phyloP scores from a whole-genome alignment of 768 basidiomycete genomes.

The Gautieria morchelliformis region DNA sequence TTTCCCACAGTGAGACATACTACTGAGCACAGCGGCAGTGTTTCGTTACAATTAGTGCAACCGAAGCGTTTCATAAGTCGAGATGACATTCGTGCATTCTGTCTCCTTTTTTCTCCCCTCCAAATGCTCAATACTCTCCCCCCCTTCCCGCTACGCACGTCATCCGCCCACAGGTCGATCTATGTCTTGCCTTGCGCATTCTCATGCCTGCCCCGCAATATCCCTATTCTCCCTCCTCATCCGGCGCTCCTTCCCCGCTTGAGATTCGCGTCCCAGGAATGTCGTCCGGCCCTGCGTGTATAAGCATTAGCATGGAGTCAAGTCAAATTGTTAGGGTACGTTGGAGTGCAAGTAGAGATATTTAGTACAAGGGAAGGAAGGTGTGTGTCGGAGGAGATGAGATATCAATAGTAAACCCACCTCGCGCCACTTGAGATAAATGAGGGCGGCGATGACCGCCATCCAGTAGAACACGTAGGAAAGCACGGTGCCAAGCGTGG shows the following conservation, averaged over 20 bases:
- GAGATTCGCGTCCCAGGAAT: conserved; percentile 48
- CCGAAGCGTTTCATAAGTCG: no score
- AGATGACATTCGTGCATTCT: no score
- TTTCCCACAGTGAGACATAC: no score
- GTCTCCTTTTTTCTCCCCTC: no score
- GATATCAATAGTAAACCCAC: conserved; percentile 8
- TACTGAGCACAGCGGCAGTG: no score
- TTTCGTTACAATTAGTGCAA: no score
- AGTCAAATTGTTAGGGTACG: no score
- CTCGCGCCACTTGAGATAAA: conserved; percentile 52
- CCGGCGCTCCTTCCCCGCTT: conserved; percentile 18
- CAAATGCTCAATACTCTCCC: no score
- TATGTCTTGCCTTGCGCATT: not conserved
- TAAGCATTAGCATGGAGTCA: not conserved
- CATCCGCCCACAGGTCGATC: no score
- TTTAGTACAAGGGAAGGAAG: not conserved
- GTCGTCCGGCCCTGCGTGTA: conserved; percentile 49
- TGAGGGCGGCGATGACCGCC: conserved; percentile 57
- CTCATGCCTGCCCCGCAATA: no score
- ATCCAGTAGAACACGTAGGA: conserved; percentile 92
- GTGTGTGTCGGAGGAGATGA: no score
- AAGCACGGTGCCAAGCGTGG: conserved; percentile 64
- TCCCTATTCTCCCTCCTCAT: not conserved
- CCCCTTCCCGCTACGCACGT: no score
- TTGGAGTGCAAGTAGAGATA: not conserved